A percentile compares a stretch with the other conserved stretches of the same genome.
Evolutionary conservation across 2,329 filamentous ascomycete genomes (phyloP).

Genomic region (Ophiocordyceps robertsii): DNA sequence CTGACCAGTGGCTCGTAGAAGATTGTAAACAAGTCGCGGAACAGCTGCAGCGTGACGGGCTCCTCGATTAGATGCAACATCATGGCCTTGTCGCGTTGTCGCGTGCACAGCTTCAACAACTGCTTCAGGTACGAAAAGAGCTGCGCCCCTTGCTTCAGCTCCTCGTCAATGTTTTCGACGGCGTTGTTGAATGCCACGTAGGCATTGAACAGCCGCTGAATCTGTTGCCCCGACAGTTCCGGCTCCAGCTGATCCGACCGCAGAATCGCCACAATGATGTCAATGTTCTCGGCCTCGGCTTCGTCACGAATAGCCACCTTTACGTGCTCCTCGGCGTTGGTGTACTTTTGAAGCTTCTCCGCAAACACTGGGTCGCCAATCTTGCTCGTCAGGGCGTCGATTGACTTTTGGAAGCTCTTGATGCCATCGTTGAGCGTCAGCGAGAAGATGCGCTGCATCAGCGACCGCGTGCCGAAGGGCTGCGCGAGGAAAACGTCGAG

Average conservation of each 20-base stretch:
- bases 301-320: slow-evolving; percentile 65
- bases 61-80: slow-evolving; percentile 94
- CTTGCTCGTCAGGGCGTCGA: slow-evolving; percentile 63
- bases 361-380: slow-evolving; percentile 72
- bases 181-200: slow-evolving; percentile 94
- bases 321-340: slow-evolving; percentile 57
- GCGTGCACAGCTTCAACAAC: slow-evolving; percentile 78
- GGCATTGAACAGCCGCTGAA: slow-evolving; percentile 79
- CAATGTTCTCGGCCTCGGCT: slow-evolving; percentile 59
- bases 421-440: slow-evolving; percentile 88
- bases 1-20: slow-evolving; percentile 96
- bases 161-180: slow-evolving; percentile 79
- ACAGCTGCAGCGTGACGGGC: slow-evolving; percentile 89
- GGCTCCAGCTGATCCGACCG: slow-evolving; percentile 66
- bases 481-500: slow-evolving; percentile 93
- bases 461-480: slow-evolving; percentile 77
- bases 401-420: slow-evolving; percentile 69
- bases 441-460: slow-evolving; percentile 90
- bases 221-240: slow-evolving; percentile 58
- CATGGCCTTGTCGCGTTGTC: slow-evolving; percentile 91
- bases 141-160: slow-evolving; percentile 78
- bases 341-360: slow-evolving; percentile 70
- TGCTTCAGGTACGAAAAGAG: slow-evolving; percentile 94
- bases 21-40: slow-evolving; percentile 93
- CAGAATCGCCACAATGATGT: slow-evolving; percentile 75